Evolutionary conservation across 2,329 filamentous ascomycete genomes (phyloP).

Genomic region (Macrophomina pseudophaseolina): DNA sequence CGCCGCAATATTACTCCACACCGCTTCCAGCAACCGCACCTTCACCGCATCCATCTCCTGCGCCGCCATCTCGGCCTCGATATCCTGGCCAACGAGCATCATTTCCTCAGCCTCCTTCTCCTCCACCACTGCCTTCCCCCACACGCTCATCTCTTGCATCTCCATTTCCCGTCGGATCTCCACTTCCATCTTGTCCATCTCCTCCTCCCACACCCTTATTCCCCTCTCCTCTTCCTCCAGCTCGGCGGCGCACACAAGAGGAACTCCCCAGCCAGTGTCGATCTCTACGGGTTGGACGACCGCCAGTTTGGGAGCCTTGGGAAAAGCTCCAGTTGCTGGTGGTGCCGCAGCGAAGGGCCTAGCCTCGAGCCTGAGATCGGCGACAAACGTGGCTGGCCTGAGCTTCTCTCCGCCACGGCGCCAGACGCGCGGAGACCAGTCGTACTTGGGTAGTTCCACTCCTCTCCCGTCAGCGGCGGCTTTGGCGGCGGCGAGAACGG

Average conservation of each 20-base stretch:
- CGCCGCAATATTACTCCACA: slow-evolving; percentile 13
- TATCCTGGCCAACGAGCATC: slow-evolving; percentile 13
- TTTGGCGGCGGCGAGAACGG: neutral
- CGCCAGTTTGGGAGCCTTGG: slow-evolving; percentile 9
- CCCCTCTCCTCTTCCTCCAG: slow-evolving; percentile 6
- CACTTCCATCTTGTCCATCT: slow-evolving; percentile 9
- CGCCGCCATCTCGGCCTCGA: slow-evolving; percentile 22
- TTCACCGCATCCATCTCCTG: slow-evolving; percentile 18
- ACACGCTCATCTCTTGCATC: slow-evolving; percentile 8
- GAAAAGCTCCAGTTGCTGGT: neutral
- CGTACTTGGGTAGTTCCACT: slow-evolving; percentile 5
- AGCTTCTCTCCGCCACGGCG: neutral
- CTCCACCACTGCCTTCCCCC: neutral
- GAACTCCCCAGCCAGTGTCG: slow-evolving; percentile 6
- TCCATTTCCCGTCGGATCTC: slow-evolving; percentile 21
- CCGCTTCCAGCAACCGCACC: neutral
- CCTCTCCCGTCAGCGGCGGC: neutral
- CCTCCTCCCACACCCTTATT: slow-evolving; percentile 5
- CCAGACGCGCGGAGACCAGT: slow-evolving; percentile 21
- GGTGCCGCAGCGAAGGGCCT: neutral
- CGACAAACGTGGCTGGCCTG: neutral
- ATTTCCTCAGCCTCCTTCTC: slow-evolving; percentile 11
- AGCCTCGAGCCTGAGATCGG: slow-evolving; percentile 3
- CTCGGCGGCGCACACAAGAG: neutral
- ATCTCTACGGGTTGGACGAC: slow-evolving; percentile 5